These are phyloP conservation scores for Septoria linicola DNA, from an alignment of 2,329 filamentous ascomycete genomes.

Conservation along the genomic window DNA sequence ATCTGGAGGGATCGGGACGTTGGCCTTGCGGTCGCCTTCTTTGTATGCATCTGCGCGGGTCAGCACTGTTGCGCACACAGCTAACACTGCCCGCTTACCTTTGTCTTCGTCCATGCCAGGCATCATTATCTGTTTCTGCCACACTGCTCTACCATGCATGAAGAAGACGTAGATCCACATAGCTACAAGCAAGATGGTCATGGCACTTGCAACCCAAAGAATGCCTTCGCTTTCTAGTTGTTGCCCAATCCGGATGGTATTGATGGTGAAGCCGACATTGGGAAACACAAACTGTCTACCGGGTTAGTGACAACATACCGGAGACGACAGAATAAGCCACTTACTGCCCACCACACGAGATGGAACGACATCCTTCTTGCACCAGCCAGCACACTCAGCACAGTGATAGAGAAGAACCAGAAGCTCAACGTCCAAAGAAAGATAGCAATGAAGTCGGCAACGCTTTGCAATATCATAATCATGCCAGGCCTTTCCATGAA, in stretches of 20 bases:
- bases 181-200: constrained; percentile 56
- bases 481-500: constrained; percentile 27
- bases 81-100: constrained; percentile 36
- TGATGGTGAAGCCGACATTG: constrained; percentile 63
- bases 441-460: constrained; percentile 37
- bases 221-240: constrained; percentile 53
- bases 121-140: constrained; percentile 54
- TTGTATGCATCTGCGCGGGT: too few relatives aligned
- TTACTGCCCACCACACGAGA: constrained; percentile 54
- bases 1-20: too few relatives aligned
- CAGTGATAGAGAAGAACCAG: constrained; percentile 44
- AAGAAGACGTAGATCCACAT: constrained; percentile 55
- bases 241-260: constrained; percentile 57
- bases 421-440: constrained; percentile 53
- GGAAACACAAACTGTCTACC: constrained; percentile 58
- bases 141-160: constrained; percentile 53
- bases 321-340: neutral
- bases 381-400: constrained; percentile 23
- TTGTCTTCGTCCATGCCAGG: constrained; percentile 61
- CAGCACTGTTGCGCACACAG: too few relatives aligned
- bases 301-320: neutral
- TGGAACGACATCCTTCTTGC: constrained; percentile 39
- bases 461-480: constrained; percentile 24
- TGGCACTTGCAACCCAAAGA: constrained; percentile 54
- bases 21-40: too few relatives aligned